A percentile compares a stretch with the other conserved stretches of the same genome.
Evolutionary conservation across 176 grass and related monocot species (phyloP).

Genomic region (Olyra latifolia): DNA sequence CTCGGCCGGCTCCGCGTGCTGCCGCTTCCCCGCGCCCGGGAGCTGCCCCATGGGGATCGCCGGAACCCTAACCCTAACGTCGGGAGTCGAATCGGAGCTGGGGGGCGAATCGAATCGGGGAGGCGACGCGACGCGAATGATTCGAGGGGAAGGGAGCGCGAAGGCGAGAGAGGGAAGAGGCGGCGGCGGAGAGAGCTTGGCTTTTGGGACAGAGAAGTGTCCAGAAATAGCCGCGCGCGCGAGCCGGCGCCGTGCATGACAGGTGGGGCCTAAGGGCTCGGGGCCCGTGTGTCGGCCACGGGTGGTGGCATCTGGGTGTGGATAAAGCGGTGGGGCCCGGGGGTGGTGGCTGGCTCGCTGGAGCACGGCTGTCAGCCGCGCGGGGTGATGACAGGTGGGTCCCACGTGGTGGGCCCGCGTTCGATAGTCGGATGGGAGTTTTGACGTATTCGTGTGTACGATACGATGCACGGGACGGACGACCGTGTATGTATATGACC

Average conservation of each 20-base stretch:
- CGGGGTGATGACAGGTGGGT: conserved; percentile 3
- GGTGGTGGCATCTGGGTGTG: background rate
- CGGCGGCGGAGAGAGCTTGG: background rate
- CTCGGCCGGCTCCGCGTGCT: conserved; percentile 31
- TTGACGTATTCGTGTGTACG: background rate
- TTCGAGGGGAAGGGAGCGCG: conserved; percentile 31
- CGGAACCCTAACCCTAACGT: conserved; percentile 28
- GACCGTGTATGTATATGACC: background rate
- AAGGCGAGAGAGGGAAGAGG: background rate
- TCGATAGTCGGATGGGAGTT: background rate
- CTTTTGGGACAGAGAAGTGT: conserved; percentile 41
- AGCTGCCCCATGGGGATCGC: conserved; percentile 55
- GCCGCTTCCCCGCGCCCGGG: conserved; percentile 49
- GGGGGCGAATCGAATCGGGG: background rate
- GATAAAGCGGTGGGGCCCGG: conserved; percentile 37
- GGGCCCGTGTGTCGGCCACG: background rate
- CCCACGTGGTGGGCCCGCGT: background rate
- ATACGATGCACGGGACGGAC: background rate
- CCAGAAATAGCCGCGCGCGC: conserved; percentile 40
- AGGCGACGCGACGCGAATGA: conserved; percentile 1
- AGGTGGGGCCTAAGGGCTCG: background rate
- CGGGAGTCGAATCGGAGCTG: background rate
- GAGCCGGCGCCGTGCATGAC: background rate
- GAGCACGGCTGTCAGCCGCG: conserved; percentile 13
- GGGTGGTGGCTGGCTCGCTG: background rate